Conservation (phyloP, 805 yeast genomes). For the Metschnikowia cerradonensis region DNA sequence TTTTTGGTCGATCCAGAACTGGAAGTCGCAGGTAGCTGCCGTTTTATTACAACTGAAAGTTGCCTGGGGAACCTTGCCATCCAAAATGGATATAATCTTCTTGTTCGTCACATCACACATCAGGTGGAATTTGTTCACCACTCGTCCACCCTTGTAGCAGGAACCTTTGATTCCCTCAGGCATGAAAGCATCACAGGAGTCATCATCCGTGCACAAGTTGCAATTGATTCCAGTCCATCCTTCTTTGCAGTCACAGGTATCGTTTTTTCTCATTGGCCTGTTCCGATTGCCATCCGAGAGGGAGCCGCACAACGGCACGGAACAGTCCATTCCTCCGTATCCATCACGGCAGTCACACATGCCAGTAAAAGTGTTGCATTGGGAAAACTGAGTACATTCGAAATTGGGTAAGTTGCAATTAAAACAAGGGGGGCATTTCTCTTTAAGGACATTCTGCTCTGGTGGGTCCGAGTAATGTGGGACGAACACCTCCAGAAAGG, state of each 20-base stretch:
- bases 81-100: constrained; percentile 75
- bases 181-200: constrained; percentile 79
- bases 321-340: constrained; percentile 90
- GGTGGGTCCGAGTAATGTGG: not conserved
- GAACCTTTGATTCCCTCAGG: constrained; percentile 85
- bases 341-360: constrained; percentile 90
- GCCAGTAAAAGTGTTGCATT: constrained; percentile 86
- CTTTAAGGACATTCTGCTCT: constrained; percentile 1
- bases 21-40: constrained; percentile 71
- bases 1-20: constrained; percentile 89
- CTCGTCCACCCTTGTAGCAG: constrained; percentile 80
- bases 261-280: constrained; percentile 60
- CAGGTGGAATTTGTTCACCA: constrained; percentile 77
- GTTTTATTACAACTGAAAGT: constrained; percentile 83
- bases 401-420: constrained; percentile 91
- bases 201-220: constrained; percentile 72
- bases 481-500: constrained; percentile 6
- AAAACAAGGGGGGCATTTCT: constrained; percentile 80
- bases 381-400: constrained; percentile 83
- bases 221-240: constrained; percentile 98
- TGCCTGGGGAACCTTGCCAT: constrained; percentile 84
- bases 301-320: constrained; percentile 83
- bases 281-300: constrained; percentile 55
- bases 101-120: constrained; percentile 92
- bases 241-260: constrained; percentile 63